phyloP scores from a whole-genome alignment of 2,329 filamentous ascomycete species.

The Hymenoscyphus scutula region DNA sequence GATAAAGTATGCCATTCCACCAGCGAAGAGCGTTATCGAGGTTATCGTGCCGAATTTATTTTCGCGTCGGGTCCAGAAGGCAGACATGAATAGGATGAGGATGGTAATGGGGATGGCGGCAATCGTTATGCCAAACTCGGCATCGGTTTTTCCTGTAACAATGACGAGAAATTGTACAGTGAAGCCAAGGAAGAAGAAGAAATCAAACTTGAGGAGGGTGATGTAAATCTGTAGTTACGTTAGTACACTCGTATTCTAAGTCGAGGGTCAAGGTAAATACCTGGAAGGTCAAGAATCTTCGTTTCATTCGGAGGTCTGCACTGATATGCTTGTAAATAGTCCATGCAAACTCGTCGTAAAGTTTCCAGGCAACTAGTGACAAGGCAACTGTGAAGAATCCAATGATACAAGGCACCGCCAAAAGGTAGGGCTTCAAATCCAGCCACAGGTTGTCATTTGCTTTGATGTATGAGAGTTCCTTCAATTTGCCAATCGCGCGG shows the following conservation, averaged over 20 bases:
- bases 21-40: conserved; percentile 83
- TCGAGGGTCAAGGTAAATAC: conserved; percentile 45
- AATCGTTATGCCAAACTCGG: conserved; percentile 83
- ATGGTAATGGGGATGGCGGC: conserved; percentile 91
- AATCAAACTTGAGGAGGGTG: conserved; percentile 95
- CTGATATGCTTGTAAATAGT: conserved; percentile 99
- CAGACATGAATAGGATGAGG: conserved; percentile 78
- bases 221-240: conserved; percentile 78
- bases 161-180: conserved; percentile 97
- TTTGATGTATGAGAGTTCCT: conserved; percentile 38
- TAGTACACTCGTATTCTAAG: conserved; percentile 6
- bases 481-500: conserved; percentile 63
- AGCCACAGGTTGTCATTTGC: conserved; percentile 57
- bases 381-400: conserved; percentile 71
- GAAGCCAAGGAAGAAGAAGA: conserved; percentile 99
- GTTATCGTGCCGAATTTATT: conserved; percentile 72
- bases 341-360: conserved; percentile 99
- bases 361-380: conserved; percentile 81
- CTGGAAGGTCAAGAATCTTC: conserved; percentile 94
- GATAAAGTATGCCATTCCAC: conserved; percentile 88
- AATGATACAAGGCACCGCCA: conserved; percentile 83
- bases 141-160: conserved; percentile 64
- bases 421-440: conserved; percentile 69
- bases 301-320: conserved; percentile 94
- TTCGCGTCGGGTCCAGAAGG: conserved; percentile 81